A percentile compares a stretch with the other conserved stretches of the same genome.
phyloP scores from a whole-genome alignment of 169 alveolate species.

The Amoebophrya sp. region DNA sequence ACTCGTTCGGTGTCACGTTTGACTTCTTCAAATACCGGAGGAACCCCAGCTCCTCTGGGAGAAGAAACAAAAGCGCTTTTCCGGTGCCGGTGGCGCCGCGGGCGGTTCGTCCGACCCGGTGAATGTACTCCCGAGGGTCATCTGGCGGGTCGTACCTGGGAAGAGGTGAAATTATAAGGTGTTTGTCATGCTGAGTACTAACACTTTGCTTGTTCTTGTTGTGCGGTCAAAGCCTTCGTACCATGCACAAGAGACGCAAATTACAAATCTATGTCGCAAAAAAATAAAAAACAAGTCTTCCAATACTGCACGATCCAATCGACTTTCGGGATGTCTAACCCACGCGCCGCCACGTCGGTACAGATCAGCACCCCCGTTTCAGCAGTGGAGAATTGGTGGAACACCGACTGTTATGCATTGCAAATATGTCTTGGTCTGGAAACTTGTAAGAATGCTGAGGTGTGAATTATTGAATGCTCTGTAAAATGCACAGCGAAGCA shows the following conservation, averaged over 20 bases:
- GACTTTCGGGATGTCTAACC: conserved; percentile 96
- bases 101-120: conserved; percentile 99
- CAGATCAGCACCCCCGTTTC: conserved; percentile 88
- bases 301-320: conserved; percentile 98
- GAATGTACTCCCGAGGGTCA: conserved; percentile 98
- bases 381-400: conserved; percentile 37
- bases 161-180: background rate
- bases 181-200: too few relatives aligned
- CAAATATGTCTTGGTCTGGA: background rate
- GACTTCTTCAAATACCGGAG: conserved; percentile 55
- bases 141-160: conserved; percentile 95
- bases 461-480: background rate
- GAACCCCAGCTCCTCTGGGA: conserved; percentile 92
- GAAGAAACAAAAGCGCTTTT: conserved; percentile 90
- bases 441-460: background rate
- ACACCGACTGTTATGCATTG: background rate
- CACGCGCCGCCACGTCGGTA: conserved; percentile 99
- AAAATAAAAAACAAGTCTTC: too few relatives aligned
- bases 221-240: too few relatives aligned
- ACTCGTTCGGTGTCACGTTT: conserved; percentile 69
- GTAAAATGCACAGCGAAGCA: too few relatives aligned
- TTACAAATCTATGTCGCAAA: too few relatives aligned
- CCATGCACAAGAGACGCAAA: too few relatives aligned
- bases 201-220: too few relatives aligned
- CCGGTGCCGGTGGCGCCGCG: conserved; percentile 94